Evolutionary conservation across 176 grass and related monocot species (phyloP).

Genomic region (Lolium rigidum): DNA sequence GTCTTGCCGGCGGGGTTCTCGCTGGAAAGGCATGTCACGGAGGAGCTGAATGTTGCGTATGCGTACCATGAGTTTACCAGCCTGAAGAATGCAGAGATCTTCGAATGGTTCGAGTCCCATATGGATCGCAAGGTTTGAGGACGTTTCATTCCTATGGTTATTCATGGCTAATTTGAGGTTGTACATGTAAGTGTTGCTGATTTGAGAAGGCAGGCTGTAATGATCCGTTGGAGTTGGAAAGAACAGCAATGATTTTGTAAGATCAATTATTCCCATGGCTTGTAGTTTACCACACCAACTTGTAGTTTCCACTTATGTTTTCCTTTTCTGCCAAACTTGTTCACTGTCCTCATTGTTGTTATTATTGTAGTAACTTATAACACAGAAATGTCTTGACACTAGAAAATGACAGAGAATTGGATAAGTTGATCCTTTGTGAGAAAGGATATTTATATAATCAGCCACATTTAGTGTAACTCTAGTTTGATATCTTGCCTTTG

Average conservation of each 20-base stretch:
- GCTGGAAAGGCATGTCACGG: slow-evolving; percentile 78
- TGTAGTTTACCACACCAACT: background rate
- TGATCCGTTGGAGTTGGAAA: background rate
- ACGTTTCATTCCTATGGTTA: background rate
- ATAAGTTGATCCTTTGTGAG: background rate
- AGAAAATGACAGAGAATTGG: background rate
- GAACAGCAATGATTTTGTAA: background rate
- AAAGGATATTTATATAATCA: background rate
- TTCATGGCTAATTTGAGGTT: background rate
- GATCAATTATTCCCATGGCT: slow-evolving; percentile 15
- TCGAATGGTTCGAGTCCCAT: slow-evolving; percentile 83
- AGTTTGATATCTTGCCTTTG: background rate
- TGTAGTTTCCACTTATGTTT: background rate
- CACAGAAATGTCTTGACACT: background rate
- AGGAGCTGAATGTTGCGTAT: slow-evolving; percentile 93
- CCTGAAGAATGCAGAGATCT: slow-evolving; percentile 70
- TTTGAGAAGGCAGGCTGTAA: background rate
- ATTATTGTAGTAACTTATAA: slow-evolving; percentile 18
- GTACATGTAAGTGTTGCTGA: background rate
- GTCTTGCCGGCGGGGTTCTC: slow-evolving; percentile 66
- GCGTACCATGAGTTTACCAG: slow-evolving; percentile 89
- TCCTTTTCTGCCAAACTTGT: background rate
- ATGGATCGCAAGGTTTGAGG: slow-evolving; percentile 51
- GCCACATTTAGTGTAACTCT: background rate
- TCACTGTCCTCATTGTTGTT: background rate